Evolutionary conservation across 345 rosid genomes (phyloP).

Genomic region (Melastoma malabathricum): DNA sequence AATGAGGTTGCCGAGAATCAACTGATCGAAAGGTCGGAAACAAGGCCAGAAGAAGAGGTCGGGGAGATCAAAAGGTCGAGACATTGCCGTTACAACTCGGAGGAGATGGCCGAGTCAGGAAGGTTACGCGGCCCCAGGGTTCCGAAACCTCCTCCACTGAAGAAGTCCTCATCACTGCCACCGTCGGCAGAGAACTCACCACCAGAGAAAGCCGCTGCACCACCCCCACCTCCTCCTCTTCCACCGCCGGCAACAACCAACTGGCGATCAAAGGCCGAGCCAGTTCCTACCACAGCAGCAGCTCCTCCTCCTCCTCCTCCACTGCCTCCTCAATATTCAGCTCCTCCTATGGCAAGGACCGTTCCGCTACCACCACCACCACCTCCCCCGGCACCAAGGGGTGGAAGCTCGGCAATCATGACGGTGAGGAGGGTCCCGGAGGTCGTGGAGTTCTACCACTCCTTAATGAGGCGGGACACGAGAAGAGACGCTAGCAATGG

Average conservation of each 20-base stretch:
- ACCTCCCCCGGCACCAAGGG: slow-evolving; percentile 61
- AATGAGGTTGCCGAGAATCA: slow-evolving; percentile 17
- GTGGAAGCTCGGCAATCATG: slow-evolving; percentile 23
- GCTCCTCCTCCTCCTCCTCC: slow-evolving; percentile 27
- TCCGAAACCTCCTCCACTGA: slow-evolving; percentile 79
- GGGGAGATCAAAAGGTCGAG: slow-evolving; percentile 27
- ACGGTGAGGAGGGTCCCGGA: slow-evolving; percentile 88
- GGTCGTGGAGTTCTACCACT: slow-evolving; percentile 95
- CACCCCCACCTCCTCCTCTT: no score
- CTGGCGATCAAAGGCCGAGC: neutral
- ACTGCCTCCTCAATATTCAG: neutral
- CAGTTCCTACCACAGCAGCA: neutral
- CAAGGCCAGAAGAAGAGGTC: slow-evolving; percentile 17
- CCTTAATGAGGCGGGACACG: slow-evolving; percentile 81
- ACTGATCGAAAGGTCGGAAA: slow-evolving; percentile 14
- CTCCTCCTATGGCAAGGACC: neutral
- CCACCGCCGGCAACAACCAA: no score
- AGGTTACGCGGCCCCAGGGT: slow-evolving; percentile 73
- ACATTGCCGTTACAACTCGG: slow-evolving; percentile 51
- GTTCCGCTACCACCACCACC: slow-evolving; percentile 41
- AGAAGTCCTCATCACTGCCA: slow-evolving; percentile 25
- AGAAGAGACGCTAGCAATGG: slow-evolving; percentile 50
- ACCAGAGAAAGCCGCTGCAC: no score
- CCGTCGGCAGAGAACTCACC: slow-evolving; percentile 8
- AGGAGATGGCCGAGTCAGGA: slow-evolving; percentile 45